A percentile compares a stretch with the other conserved stretches of the same genome.
Conservation (phyloP, 768 basidiomycete species). For the Boletus barrowsii region DNA sequence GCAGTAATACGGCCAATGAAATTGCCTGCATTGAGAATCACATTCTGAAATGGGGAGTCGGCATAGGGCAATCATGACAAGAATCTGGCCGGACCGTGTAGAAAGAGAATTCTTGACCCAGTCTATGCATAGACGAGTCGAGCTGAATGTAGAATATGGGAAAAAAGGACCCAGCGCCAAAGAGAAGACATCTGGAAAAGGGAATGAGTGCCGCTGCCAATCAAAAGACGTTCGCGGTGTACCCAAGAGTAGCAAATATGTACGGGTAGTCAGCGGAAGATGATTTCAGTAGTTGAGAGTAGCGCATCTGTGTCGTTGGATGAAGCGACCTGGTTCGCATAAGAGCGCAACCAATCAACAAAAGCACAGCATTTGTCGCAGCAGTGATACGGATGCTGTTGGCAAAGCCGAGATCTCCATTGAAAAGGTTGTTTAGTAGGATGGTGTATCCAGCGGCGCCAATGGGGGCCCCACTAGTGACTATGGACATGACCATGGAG, state of each 20-base stretch:
- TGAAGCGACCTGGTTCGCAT: conserved; percentile 41
- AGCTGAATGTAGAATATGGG: conserved; percentile 55
- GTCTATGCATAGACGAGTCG: conserved; percentile 47
- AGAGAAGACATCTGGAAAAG: conserved; percentile 13
- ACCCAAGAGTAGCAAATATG: conserved; percentile 26
- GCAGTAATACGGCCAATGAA: conserved; percentile 37
- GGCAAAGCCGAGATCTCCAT: conserved; percentile 33
- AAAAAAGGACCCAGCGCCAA: conserved; percentile 21
- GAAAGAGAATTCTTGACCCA: conserved; percentile 47
- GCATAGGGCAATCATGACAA: background rate
- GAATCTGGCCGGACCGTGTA: conserved; percentile 41
- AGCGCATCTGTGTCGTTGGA: conserved; percentile 5
- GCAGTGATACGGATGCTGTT: conserved; percentile 46
- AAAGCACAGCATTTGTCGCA: conserved; percentile 36
- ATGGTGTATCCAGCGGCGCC: conserved; percentile 23
- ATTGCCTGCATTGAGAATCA: conserved; percentile 38
- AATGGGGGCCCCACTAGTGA: conserved; percentile 34
- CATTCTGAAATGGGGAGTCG: conserved; percentile 24
- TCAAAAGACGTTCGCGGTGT: background rate
- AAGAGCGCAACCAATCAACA: conserved; percentile 32
- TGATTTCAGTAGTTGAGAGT: conserved; percentile 17
- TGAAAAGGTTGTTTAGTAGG: conserved; percentile 28
- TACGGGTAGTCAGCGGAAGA: conserved; percentile 23
- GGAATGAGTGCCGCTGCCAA: background rate
- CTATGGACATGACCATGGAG: conserved; percentile 42